Conservation (phyloP, 352 stramenopile genomes). For the Phytophthora foliorum region DNA sequence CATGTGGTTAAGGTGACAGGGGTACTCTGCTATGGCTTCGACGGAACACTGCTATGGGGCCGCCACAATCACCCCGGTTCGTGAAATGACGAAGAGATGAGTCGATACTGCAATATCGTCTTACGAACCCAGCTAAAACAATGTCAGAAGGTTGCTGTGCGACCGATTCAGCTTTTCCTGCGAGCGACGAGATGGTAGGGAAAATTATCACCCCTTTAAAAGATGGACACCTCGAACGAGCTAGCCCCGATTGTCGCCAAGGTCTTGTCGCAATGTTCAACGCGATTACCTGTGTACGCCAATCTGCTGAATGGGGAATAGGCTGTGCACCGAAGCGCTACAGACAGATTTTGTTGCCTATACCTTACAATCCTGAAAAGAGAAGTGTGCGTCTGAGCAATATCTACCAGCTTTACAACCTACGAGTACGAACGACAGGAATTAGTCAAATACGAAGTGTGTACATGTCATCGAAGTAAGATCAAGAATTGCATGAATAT, state of each 20-base stretch:
- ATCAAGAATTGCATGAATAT: too few relatives aligned
- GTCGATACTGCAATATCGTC: slow-evolving; percentile 2
- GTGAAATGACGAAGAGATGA: slow-evolving; percentile 23
- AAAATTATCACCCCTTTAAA: slow-evolving; percentile 4
- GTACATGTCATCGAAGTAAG: background rate
- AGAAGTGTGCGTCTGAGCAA: background rate
- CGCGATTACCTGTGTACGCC: slow-evolving; percentile 2
- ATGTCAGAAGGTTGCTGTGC: background rate
- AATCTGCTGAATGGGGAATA: slow-evolving; percentile 17
- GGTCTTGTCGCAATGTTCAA: slow-evolving; percentile 2
- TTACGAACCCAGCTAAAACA: background rate
- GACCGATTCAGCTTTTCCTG: slow-evolving; percentile 14
- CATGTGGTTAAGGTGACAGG: slow-evolving; percentile 1
- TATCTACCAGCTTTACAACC: slow-evolving; percentile 7
- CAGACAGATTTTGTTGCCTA: background rate
- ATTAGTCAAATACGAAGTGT: slow-evolving; percentile 17
- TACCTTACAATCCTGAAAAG: background rate
- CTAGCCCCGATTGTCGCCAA: slow-evolving; percentile 1
- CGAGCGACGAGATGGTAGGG: background rate
- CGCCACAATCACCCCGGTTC: slow-evolving; percentile 5
- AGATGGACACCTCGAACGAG: slow-evolving; percentile 2
- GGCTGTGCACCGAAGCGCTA: slow-evolving; percentile 5
- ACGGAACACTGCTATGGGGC: slow-evolving; percentile 11
- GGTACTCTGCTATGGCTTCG: slow-evolving; percentile 4
- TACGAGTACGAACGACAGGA: background rate